Evolutionary conservation across 768 basidiomycete genomes (phyloP).

Genomic region (Phanerochaete carnosa): DNA sequence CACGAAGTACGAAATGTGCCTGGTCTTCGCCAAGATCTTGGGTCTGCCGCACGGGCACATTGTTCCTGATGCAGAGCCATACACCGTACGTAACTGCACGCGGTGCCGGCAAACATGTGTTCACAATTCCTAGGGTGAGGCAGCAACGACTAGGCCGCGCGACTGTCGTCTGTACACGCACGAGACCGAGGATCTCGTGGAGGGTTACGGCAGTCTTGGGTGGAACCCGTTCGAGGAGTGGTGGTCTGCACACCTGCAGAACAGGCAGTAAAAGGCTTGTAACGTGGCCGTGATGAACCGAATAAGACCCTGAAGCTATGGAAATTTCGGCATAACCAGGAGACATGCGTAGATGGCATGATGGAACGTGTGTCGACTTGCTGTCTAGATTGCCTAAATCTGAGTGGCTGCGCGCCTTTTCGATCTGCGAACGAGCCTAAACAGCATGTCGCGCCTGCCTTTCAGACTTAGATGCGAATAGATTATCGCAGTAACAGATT

Average conservation of each 20-base stretch:
- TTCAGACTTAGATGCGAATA: too few species aligned
- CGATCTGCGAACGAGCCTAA: too few species aligned
- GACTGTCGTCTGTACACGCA: constrained; percentile 77
- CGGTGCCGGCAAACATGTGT: neutral
- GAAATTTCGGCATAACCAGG: too few species aligned
- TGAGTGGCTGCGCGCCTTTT: too few species aligned
- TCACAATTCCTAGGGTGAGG: constrained; percentile 25
- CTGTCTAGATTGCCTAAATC: too few species aligned
- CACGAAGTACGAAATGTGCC: constrained; percentile 93
- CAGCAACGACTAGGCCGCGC: constrained; percentile 71
- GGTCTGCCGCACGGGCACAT: constrained; percentile 72
- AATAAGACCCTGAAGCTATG: neutral
- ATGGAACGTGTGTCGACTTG: neutral
- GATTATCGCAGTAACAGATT: too few species aligned
- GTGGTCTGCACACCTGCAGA: constrained; percentile 60
- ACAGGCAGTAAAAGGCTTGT: constrained; percentile 1
- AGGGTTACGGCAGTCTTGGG: constrained; percentile 47
- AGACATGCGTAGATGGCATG: neutral
- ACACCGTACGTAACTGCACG: constrained; percentile 36
- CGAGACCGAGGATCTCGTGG: constrained; percentile 64
- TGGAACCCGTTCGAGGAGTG: constrained; percentile 77
- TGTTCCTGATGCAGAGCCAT: constrained; percentile 65
- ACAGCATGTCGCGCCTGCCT: too few species aligned
- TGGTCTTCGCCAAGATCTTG: constrained; percentile 71
- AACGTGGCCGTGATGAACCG: neutral